A percentile compares a stretch with the other conserved stretches of the same genome.
These are phyloP conservation scores for Yamadazyma membranifaciens DNA, from an alignment of 1,139 yeast genomes.

Conservation along the genomic window DNA sequence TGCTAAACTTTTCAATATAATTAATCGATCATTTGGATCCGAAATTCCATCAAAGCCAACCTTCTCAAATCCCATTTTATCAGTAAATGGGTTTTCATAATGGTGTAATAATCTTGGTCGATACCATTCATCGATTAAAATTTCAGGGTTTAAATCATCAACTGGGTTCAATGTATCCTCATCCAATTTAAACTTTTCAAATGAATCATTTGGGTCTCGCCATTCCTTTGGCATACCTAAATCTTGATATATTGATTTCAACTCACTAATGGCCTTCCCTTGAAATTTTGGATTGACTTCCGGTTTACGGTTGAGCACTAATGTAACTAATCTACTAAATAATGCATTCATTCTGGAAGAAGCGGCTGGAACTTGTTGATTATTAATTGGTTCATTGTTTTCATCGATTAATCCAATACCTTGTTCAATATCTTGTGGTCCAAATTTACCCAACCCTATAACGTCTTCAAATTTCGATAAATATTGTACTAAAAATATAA, in stretches of 20 bases:
- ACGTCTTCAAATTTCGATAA: slow-evolving; percentile 40
- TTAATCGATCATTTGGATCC: slow-evolving; percentile 44
- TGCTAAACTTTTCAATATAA: slow-evolving; percentile 43
- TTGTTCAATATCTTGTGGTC: slow-evolving; percentile 50
- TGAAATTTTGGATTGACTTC: slow-evolving; percentile 22
- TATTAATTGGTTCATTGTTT: slow-evolving; percentile 9
- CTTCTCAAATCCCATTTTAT: slow-evolving; percentile 36
- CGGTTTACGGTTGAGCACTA: slow-evolving; percentile 43
- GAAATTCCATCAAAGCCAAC: slow-evolving; percentile 44
- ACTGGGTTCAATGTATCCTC: slow-evolving; percentile 16
- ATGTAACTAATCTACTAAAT: slow-evolving; percentile 33
- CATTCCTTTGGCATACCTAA: slow-evolving; percentile 50
- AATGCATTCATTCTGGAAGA: slow-evolving; percentile 36
- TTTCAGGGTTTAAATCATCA: slow-evolving; percentile 26
- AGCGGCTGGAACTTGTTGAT: slow-evolving; percentile 17
- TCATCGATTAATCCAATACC: slow-evolving; percentile 38
- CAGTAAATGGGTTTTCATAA: slow-evolving; percentile 32
- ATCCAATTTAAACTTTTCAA: slow-evolving; percentile 11
- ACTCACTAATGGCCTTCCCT: slow-evolving; percentile 36
- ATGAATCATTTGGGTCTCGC: slow-evolving; percentile 26
- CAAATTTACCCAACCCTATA: slow-evolving; percentile 28
- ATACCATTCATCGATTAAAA: slow-evolving; percentile 25
- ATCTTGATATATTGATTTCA: slow-evolving; percentile 30
- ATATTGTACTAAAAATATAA: slow-evolving; percentile 41
- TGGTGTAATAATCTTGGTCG: slow-evolving; percentile 13